Evolutionary conservation across 345 rosid species (phyloP), one percentile per base, ranked within the genome.

Genomic region (Pseudoturritis turrita): DNA sequence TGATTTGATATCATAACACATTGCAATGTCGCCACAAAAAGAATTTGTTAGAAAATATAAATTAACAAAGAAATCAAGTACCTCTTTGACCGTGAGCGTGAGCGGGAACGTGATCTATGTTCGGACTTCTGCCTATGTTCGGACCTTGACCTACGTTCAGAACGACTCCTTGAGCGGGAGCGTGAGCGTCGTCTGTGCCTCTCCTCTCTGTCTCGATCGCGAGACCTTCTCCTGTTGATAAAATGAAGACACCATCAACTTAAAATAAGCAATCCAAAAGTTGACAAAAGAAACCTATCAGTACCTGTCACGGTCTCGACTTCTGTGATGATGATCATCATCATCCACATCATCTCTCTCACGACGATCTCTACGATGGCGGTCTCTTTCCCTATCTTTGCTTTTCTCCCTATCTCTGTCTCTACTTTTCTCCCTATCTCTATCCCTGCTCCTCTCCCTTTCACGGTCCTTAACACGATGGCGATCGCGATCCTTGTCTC

Each of bases 61-160:
- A 59, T 39, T 18, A 37, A 17, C 13, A 63, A 36, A 71, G 47
- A 47, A 57, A 5, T 12, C 11, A 46, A 7, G 49, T 86, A 96
- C 99, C 99, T 92, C 91, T 92, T 92, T 2, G 99, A 95, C 28
- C 84, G 88, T 10, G 96, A 90, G 2, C 94, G 91, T 9, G 97
- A 88, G 0, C 90, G 84, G 50, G 85, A 82, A 14, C 78, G 75
- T 57, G 85, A 78, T 56, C 78, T 78, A 40, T 62, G 78, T 56
- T 73, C 68, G 73, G 81, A 95, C 70, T 35, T 75, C 5, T 54
- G 70, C 64, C 71, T 73, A 40, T 49, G 81, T 74, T 78, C 78
- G 55, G 78, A 95, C 76, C 85, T 82, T 70, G 99, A 91, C 78
- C 89, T 86, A 21, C 65, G 94, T 64, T 87, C 89, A 40, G 96